These are phyloP conservation scores for Penicillium sp. DNA, from an alignment of 2,329 filamentous ascomycete genomes.

Conservation along the genomic window DNA sequence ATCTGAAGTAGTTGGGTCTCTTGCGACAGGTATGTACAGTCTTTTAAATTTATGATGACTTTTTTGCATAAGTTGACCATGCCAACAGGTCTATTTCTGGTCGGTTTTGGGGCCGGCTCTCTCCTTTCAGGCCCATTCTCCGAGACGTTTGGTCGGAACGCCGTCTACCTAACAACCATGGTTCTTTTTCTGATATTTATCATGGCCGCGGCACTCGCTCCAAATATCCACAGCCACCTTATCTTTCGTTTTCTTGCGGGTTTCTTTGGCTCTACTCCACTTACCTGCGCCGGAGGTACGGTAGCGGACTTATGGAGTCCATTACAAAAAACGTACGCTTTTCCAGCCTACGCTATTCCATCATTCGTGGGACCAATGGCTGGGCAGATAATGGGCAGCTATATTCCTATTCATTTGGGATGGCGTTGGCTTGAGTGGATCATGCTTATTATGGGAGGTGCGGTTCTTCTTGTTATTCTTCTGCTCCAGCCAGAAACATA, in stretches of 20 bases:
- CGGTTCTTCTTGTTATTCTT: conserved; percentile 38
- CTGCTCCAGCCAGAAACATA: conserved; percentile 54
- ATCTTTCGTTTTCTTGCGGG: conserved; percentile 53
- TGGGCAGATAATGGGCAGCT: conserved; percentile 22
- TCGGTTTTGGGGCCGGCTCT: conserved; percentile 51
- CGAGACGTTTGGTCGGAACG: conserved; percentile 51
- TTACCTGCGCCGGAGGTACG: conserved; percentile 48
- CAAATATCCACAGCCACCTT: conserved; percentile 50
- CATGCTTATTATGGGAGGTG: conserved; percentile 40
- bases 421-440: conserved; percentile 51
- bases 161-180: conserved; percentile 50
- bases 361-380: conserved; percentile 39
- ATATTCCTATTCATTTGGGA: conserved; percentile 16
- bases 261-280: conserved; percentile 47
- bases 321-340: conserved; percentile 49
- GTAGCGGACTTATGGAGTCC: conserved; percentile 50
- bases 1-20: conserved; percentile 51
- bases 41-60: not conserved
- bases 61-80: not conserved
- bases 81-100: conserved; percentile 22
- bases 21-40: conserved; percentile 45
- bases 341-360: conserved; percentile 52
- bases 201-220: conserved; percentile 49
- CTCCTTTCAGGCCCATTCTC: conserved; percentile 52
- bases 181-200: conserved; percentile 51